Base-by-base conservation (phyloP, 2,329 filamentous ascomycete species). In the Curvularia lunata region DNA sequence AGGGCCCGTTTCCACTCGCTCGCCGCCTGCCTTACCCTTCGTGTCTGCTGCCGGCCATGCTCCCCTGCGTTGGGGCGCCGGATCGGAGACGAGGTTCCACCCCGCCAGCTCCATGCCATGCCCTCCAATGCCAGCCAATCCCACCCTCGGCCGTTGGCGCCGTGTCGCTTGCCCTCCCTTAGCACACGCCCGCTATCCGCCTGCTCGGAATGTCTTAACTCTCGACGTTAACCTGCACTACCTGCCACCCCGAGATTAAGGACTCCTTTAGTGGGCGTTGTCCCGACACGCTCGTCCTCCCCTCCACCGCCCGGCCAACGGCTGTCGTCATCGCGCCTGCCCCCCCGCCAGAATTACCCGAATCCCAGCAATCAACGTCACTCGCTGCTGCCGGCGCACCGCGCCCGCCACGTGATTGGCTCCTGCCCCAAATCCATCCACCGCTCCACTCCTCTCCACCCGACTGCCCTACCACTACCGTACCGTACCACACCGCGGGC, bases 221-320 rank as follows among this genome's bases (percentile, higher is more conserved):
- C 54, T 58, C 56, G 55, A 54, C 62, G 50, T 62, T 62, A 56
- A 58, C 56, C 66, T 56, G 61, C 66, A n/a, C 54, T 59, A 49
- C 45, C 58, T 60, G 57, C 61, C 60, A 66, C 70, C 64, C 74
- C 74, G 74, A 77, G 65, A 77, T 77, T 75, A 75, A 75, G 70
- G 73, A 75, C 68, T 59, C 68, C 58, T 58, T 55, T 66, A 71
- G 67, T 70, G 67, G 63, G 58, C 69, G 67, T 69, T 64, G 66
- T 68, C 51, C 69, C 68, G 52, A 57, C 64, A 60, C 40, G 59
- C 8, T 59, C 30, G 7, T 12, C 60, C 48, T 59, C 56, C 50
- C 55, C 48, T 59, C 56, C 45, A 48, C 48, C 47, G 18, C 25
- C 42, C 34, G 23, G 56, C 61, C 66, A 58, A 66, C 52, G 51